Conservation (phyloP, 495 filamentous ascomycete genomes). For the Annulohypoxylon bovei region DNA sequence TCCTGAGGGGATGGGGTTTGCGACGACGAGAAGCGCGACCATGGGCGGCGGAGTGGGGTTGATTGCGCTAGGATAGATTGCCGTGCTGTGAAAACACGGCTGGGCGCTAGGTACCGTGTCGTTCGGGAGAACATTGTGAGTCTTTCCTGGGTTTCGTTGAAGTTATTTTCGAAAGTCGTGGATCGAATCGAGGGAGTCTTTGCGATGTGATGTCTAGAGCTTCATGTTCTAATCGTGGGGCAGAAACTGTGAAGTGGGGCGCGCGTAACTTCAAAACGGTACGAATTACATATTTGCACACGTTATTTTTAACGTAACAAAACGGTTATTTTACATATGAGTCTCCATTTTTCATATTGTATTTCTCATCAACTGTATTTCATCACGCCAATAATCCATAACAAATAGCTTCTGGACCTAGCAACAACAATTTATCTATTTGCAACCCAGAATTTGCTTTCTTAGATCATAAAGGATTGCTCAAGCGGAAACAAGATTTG, state of each 20-base stretch:
- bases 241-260: not conserved
- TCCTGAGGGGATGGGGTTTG: slow-evolving; percentile 1
- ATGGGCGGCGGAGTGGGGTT: slow-evolving; percentile 16
- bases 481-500: not conserved
- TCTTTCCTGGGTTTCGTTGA: not conserved
- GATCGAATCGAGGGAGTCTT: not conserved
- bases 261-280: no score
- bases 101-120: slow-evolving; percentile 19
- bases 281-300: not conserved
- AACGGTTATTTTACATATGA: not conserved
- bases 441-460: no score
- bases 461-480: not conserved
- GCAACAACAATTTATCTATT: no score
- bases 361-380: no score
- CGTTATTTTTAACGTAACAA: not conserved
- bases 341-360: no score
- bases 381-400: no score
- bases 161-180: no score
- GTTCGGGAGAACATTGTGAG: slow-evolving; percentile 30
- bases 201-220: not conserved
- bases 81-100: slow-evolving; percentile 15
- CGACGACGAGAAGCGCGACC: slow-evolving; percentile 38
- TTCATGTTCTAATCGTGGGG: not conserved
- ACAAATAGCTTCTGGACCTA: no score
- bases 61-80: slow-evolving; percentile 3